Conservation (phyloP, 2,329 filamentous ascomycete genomes). For the Aaosphaeria arxii region DNA sequence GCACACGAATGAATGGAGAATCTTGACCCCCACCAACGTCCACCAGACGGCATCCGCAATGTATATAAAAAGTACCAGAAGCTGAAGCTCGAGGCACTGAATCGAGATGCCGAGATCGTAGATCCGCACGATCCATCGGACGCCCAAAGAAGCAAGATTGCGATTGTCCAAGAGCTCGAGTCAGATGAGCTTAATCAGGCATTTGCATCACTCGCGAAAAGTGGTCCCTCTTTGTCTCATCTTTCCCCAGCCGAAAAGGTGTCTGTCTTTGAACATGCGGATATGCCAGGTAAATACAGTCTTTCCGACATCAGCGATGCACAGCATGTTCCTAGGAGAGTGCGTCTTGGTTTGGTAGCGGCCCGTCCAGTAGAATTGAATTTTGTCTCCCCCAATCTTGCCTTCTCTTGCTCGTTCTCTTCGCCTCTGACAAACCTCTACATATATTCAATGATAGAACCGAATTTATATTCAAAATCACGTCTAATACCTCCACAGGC, state of each 20-base stretch:
- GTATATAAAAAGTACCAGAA: slow-evolving; percentile 75
- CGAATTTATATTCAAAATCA: background rate
- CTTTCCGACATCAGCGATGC: background rate
- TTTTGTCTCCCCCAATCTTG: too few species aligned
- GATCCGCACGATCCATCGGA: slow-evolving; percentile 33
- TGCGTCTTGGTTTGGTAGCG: too few species aligned
- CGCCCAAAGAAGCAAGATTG: slow-evolving; percentile 18
- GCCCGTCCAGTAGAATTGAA: too few species aligned
- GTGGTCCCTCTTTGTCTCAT: background rate
- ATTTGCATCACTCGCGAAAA: slow-evolving; percentile 21
- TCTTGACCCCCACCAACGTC: slow-evolving; percentile 74
- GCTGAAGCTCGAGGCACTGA: slow-evolving; percentile 50
- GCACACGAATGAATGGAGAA: slow-evolving; percentile 11
- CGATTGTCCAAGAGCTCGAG: slow-evolving; percentile 18
- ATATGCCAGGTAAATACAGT: slow-evolving; percentile 62
- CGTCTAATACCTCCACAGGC: slow-evolving; percentile 50
- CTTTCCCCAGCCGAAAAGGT: slow-evolving; percentile 2
- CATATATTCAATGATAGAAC: background rate
- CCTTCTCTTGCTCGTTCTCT: too few species aligned
- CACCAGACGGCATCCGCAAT: slow-evolving; percentile 66
- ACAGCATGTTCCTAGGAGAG: too few species aligned
- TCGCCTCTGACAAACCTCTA: background rate
- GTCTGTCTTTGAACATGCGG: slow-evolving; percentile 59
- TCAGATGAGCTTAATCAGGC: slow-evolving; percentile 14
- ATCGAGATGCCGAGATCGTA: slow-evolving; percentile 47